A percentile compares a stretch with the other conserved stretches of the same genome.
These are phyloP conservation scores for Irpex sp. DNA, from an alignment of 1,284 basidiomycete species.

Conservation along the genomic window DNA sequence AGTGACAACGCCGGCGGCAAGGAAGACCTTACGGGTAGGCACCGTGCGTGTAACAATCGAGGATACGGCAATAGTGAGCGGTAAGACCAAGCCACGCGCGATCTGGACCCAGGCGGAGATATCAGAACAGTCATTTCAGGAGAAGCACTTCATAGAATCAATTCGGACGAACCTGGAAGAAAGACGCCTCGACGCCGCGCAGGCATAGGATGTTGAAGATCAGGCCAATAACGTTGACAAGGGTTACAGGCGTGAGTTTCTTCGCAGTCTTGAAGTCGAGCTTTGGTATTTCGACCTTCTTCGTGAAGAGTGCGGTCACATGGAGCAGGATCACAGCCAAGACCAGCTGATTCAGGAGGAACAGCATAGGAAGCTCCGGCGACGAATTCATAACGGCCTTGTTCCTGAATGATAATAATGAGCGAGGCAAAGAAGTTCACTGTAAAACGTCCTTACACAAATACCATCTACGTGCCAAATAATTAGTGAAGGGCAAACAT, in stretches of 20 bases:
- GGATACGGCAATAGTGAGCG: conserved; percentile 68
- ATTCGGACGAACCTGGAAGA: conserved; percentile 54
- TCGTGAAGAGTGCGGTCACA: conserved; percentile 40
- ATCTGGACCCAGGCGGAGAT: conserved; percentile 42
- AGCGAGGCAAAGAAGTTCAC: background rate
- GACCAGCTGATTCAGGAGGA: conserved; percentile 64
- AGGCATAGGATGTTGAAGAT: conserved; percentile 78
- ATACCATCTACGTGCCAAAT: conserved; percentile 50
- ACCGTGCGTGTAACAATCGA: conserved; percentile 43
- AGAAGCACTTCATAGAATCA: background rate
- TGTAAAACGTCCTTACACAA: conserved; percentile 42
- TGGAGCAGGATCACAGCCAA: conserved; percentile 68
- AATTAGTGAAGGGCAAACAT: background rate
- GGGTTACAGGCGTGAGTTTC: conserved; percentile 59
- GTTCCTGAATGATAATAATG: conserved; percentile 39
- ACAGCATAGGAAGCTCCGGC: conserved; percentile 64
- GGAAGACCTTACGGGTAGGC: conserved; percentile 46
- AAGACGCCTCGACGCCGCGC: conserved; percentile 72
- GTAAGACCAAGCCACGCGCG: conserved; percentile 73
- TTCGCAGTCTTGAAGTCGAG: conserved; percentile 48
- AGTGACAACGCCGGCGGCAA: conserved; percentile 54
- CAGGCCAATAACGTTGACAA: conserved; percentile 67
- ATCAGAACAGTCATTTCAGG: background rate
- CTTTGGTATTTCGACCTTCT: conserved; percentile 53
- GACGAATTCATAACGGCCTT: conserved; percentile 70